A percentile compares a stretch with the other conserved stretches of the same genome.
Evolutionary conservation across 2,329 filamentous ascomycete species (phyloP).

Genomic region (Penicillium sp.): DNA sequence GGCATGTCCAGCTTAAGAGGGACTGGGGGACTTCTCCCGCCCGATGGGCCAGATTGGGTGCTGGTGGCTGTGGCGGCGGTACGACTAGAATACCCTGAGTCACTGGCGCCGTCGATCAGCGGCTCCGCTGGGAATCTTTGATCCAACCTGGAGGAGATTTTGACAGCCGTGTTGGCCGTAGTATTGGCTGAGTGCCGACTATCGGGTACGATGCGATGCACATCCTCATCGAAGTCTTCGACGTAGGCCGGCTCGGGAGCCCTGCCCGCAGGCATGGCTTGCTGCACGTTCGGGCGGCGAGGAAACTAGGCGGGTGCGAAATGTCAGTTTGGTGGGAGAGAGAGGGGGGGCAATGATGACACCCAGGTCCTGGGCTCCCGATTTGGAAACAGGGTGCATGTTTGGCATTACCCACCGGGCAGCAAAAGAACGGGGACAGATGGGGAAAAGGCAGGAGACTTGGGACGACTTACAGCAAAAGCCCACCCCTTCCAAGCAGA

Average conservation of each 20-base stretch:
- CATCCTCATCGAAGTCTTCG: conserved; percentile 55
- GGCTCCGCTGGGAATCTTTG: conserved; percentile 39
- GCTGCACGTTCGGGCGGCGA: conserved; percentile 30
- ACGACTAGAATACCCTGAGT: conserved; percentile 66
- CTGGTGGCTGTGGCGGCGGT: conserved; percentile 58
- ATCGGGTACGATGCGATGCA: conserved; percentile 48
- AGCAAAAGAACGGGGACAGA: conserved; percentile 16
- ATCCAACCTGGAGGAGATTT: conserved; percentile 53
- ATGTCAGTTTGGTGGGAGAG: conserved; percentile 28
- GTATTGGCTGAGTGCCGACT: conserved; percentile 47
- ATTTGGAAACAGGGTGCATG: conserved; percentile 19
- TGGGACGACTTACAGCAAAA: conserved; percentile 29
- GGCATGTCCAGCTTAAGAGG: conserved; percentile 45
- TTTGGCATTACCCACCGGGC: conserved; percentile 17
- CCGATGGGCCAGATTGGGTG: conserved; percentile 55
- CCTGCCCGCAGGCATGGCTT: conserved; percentile 44
- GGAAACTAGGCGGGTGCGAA: conserved; percentile 29
- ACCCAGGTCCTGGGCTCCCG: conserved; percentile 20
- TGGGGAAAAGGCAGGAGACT: conserved; percentile 3
- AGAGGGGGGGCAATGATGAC: conserved; percentile 21
- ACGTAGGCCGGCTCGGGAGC: conserved; percentile 48
- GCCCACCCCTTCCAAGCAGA: background rate
- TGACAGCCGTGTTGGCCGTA: conserved; percentile 47
- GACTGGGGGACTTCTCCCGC: conserved; percentile 41
- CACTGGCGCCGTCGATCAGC: conserved; percentile 57